Evolutionary conservation across 1,139 yeast species (phyloP).

Genomic region (Suhomyces atakaporum): DNA sequence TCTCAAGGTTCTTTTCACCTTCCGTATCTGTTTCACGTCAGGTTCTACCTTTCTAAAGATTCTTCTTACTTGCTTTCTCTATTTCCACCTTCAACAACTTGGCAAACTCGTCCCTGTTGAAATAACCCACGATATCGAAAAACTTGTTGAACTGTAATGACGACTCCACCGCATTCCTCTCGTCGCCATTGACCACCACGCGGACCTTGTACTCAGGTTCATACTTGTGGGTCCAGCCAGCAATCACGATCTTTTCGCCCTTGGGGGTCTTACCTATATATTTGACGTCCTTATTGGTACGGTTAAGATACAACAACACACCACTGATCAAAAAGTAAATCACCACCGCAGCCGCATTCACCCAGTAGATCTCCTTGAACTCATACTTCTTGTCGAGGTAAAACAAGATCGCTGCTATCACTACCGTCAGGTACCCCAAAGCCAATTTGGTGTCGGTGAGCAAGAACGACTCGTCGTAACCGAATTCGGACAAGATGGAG

Average conservation of each 20-base stretch:
- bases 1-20: too few species aligned
- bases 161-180: constrained; percentile 20
- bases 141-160: constrained; percentile 43
- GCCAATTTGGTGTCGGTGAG: constrained; percentile 64
- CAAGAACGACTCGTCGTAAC: constrained; percentile 61
- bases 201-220: constrained; percentile 47
- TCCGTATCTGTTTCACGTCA: too few species aligned
- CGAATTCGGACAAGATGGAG: constrained; percentile 51
- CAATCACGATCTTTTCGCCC: constrained; percentile 38
- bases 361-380: constrained; percentile 40
- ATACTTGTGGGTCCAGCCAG: constrained; percentile 40
- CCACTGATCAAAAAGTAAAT: constrained; percentile 59
- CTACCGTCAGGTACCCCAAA: constrained; percentile 68
- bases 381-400: constrained; percentile 63
- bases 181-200: constrained; percentile 31
- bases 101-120: constrained; percentile 43
- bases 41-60: too few species aligned
- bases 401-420: constrained; percentile 65
- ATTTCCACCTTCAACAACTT: constrained; percentile 32
- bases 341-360: constrained; percentile 39
- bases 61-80: constrained; percentile 15
- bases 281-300: constrained; percentile 55
- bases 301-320: constrained; percentile 50
- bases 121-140: constrained; percentile 50
- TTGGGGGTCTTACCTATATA: constrained; percentile 55